Evolutionary conservation across 1,284 basidiomycete genomes (phyloP), one percentile per base, ranked within the genome.

Genomic region (Laetiporus sulphureus): DNA sequence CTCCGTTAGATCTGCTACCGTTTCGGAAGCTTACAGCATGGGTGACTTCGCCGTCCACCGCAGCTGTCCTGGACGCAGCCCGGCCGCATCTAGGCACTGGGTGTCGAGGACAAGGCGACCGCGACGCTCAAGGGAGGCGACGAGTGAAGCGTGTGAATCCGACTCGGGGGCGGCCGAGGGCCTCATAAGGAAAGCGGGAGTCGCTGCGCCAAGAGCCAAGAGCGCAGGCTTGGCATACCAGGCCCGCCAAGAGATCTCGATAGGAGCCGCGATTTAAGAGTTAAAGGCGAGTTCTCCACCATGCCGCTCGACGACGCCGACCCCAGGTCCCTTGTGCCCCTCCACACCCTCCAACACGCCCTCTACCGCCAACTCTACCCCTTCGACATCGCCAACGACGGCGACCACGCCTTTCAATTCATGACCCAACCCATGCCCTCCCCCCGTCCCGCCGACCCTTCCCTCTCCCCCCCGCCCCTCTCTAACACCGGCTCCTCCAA

Each of bases 321-420:
- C 49, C 49, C 46, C 49, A 40, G 46, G 22, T 48, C 51, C 38
- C 59, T 61, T 45, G 58, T 61, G 38, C 59, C 59, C 37, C 58
- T 61, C 48, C 42, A 38, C 49, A 55, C 56, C 43, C 58, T 61
- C 50, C 46, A 61, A 54, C 41, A 50, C 52, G 52, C 55, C 44
- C 57, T 61, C 50, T 49, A 53, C 48, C 50, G 56, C 46, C 48
- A 53, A 36, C 50, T 56, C 46, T 57, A 57, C 39, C 55, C 55
- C 39, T 48, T 54, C 40, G 48, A 51, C 49, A 20, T 19, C 42
- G 24, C 22, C 32, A 38, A 45, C 40, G 35, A 47, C 44, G 37
- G 34, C 48, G 32, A 34, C 37, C 25, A 23, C 13, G 15, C 3
- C 32, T 11, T 31, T 25, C 25, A 32, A 34, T 13, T 40, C 27